A percentile compares a stretch with the other conserved stretches of the same genome.
These are phyloP conservation scores for Rhodotorula kratochvilovae DNA, from an alignment of 768 basidiomycete genomes.

Conservation along the genomic window DNA sequence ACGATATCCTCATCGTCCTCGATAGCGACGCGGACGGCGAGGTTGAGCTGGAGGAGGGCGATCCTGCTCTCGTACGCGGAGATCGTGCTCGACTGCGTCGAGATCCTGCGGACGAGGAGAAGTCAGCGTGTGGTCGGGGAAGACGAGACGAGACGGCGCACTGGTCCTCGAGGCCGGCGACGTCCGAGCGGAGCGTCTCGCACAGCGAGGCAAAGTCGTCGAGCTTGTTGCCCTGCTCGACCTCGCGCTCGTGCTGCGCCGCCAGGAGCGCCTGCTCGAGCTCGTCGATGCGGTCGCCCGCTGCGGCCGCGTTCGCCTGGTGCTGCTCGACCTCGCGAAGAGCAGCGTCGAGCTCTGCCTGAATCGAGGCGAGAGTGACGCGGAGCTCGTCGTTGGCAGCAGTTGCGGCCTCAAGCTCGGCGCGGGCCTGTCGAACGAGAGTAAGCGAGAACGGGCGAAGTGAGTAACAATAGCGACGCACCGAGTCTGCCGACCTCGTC, in stretches of 20 bases:
- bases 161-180: neutral
- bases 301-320: neutral
- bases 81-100: slow-evolving; percentile 4
- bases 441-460: no score
- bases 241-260: neutral
- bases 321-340: slow-evolving; percentile 5
- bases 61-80: slow-evolving; percentile 9
- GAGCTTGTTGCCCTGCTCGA: neutral
- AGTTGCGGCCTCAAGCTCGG: slow-evolving; percentile 1
- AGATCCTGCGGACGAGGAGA: neutral
- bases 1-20: slow-evolving; percentile 18
- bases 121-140: neutral
- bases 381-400: slow-evolving; percentile 10
- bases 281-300: neutral
- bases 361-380: slow-evolving; percentile 5
- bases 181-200: slow-evolving; percentile 7
- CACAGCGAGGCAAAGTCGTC: slow-evolving; percentile 22
- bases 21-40: slow-evolving; percentile 26
- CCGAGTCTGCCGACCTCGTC: neutral
- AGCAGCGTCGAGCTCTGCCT: slow-evolving; percentile 2
- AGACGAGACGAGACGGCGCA: neutral
- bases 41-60: slow-evolving; percentile 27
- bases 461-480: neutral
- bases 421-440: neutral
- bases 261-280: slow-evolving; percentile 5